These are phyloP conservation scores for Sclerotinia trifoliorum DNA, from an alignment of 2,329 filamentous ascomycete species.

Conservation along the genomic window DNA sequence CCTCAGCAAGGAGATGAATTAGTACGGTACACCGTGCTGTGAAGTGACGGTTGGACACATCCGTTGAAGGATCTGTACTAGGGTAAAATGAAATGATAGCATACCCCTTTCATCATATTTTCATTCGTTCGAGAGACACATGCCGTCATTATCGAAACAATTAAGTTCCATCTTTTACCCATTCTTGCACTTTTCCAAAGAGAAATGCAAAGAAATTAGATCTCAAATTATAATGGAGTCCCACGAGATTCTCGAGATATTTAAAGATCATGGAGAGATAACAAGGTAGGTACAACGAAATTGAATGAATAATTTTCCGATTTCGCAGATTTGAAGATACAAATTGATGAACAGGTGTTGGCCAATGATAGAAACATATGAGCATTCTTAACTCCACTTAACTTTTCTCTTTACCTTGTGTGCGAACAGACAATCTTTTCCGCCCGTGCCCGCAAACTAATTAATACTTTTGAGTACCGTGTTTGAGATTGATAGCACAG, in stretches of 20 bases:
- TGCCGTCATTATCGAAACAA: constrained; percentile 11
- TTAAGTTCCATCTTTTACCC: not conserved
- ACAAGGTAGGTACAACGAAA: constrained; percentile 6
- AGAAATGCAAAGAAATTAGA: constrained; percentile 9
- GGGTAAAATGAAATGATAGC: constrained; percentile 10
- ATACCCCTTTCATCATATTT: not conserved
- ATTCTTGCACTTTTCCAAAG: constrained; percentile 1
- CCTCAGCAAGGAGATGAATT: constrained; percentile 9
- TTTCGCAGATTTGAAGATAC: constrained; percentile 1
- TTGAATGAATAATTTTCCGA: constrained; percentile 4
- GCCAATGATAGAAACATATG: not conserved
- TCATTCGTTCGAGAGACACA: constrained; percentile 6
- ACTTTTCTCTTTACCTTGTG: not conserved
- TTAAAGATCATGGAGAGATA: not conserved
- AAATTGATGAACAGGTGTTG: not conserved
- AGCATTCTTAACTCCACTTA: not conserved
- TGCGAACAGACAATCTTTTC: constrained; percentile 5
- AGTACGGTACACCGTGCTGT: constrained; percentile 2
- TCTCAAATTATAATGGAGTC: constrained; percentile 13
- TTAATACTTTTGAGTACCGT: constrained; percentile 9
- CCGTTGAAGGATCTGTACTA: constrained; percentile 10
- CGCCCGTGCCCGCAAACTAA: constrained; percentile 4
- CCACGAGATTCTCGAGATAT: constrained; percentile 12
- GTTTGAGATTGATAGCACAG: constrained; percentile 17
- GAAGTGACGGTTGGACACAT: constrained; percentile 10